Percentiles rank a stretch among this genome's conserved stretches.
phyloP scores from a whole-genome alignment of 441 rosid genomes.

The Raphanus hybrid region DNA sequence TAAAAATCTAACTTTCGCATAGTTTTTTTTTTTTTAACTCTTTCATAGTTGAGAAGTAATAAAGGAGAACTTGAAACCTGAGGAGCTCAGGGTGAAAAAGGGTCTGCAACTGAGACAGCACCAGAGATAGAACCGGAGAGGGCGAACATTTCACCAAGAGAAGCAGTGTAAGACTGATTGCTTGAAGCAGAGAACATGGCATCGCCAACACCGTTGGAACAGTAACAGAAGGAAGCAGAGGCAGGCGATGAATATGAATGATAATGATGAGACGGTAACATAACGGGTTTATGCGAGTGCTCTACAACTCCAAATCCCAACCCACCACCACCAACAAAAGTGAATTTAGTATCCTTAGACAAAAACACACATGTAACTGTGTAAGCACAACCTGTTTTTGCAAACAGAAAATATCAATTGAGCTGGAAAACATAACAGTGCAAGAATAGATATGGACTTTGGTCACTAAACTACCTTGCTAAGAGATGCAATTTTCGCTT shows the following conservation, averaged over 20 bases:
- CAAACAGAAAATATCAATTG: constrained; percentile 22
- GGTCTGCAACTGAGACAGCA: constrained; percentile 41
- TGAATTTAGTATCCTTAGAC: neutral
- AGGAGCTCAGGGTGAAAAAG: constrained; percentile 42
- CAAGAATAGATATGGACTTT: neutral
- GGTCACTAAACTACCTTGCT: no score
- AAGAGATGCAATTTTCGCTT: no score
- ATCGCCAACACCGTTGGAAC: constrained; percentile 41
- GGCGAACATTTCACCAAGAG: constrained; percentile 39
- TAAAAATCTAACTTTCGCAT: no score
- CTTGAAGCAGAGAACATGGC: constrained; percentile 50
- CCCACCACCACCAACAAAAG: constrained; percentile 20
- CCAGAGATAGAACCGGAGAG: constrained; percentile 49
- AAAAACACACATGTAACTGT: constrained; percentile 63
- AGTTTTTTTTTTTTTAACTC: no score
- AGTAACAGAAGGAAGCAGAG: constrained; percentile 24
- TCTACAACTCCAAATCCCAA: constrained; percentile 40
- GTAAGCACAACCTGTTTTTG: constrained; percentile 70
- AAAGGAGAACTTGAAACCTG: constrained; percentile 45
- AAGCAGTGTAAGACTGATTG: constrained; percentile 21
- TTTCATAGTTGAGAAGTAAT: neutral
- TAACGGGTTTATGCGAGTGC: constrained; percentile 30
- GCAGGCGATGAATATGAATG: constrained; percentile 28
- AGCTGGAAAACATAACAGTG: neutral
- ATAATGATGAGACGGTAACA: constrained; percentile 42